Conservation (phyloP, 345 rosid species). For the Turnera subulata region DNA sequence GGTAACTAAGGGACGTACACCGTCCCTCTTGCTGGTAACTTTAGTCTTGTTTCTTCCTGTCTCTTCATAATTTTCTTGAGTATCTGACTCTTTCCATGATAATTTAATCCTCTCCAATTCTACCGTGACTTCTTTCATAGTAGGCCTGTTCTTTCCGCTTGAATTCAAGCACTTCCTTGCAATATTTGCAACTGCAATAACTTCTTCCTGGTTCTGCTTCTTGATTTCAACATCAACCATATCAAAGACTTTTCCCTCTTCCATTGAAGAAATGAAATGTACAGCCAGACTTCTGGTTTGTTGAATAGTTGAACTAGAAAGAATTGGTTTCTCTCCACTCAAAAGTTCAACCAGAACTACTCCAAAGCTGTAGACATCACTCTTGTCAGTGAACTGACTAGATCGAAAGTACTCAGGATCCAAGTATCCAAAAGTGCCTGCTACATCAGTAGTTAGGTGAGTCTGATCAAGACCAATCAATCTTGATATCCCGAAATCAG, state of each 20-base stretch:
- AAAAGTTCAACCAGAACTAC: constrained; percentile 19
- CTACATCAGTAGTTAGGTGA: constrained; percentile 19
- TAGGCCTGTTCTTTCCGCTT: constrained; percentile 12
- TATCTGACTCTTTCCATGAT: not conserved
- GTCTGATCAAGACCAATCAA: constrained; percentile 14
- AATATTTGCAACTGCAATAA: constrained; percentile 5
- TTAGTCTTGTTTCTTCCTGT: too few relatives aligned
- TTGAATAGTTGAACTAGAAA: not conserved
- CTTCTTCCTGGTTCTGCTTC: not conserved
- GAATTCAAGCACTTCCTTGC: constrained; percentile 12
- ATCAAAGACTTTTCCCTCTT: not conserved
- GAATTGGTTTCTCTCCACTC: constrained; percentile 17
- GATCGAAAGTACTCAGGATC: constrained; percentile 19
- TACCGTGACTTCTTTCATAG: constrained; percentile 17
- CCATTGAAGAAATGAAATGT: constrained; percentile 6
- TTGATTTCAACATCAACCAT: constrained; percentile 9
- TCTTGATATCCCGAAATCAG: constrained; percentile 23
- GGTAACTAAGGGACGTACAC: too few relatives aligned
- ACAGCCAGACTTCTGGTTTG: constrained; percentile 10
- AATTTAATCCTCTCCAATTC: not conserved
- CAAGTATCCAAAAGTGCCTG: constrained; percentile 28
- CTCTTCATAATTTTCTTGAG: too few relatives aligned
- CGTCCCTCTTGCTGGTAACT: too few relatives aligned
- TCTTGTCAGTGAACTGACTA: constrained; percentile 9
- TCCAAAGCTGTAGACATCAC: constrained; percentile 25